Conservation (phyloP, 495 filamentous ascomycete genomes). For the Pyronema omphalodes region DNA sequence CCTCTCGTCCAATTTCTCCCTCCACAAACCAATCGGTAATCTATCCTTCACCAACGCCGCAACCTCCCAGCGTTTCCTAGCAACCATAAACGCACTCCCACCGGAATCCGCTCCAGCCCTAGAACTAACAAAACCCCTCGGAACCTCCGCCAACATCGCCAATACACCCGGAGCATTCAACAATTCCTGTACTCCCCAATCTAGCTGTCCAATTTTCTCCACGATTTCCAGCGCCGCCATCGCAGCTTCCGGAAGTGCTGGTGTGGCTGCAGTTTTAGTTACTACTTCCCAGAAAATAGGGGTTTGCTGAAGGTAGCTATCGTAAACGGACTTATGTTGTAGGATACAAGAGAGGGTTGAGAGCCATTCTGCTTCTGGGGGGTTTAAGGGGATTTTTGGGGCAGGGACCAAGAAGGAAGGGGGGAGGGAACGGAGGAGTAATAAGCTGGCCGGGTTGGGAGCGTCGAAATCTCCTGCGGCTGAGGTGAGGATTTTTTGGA, state of each 20-base stretch:
- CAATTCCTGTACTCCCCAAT: slow-evolving; percentile 15
- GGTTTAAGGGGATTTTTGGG: slow-evolving; percentile 11
- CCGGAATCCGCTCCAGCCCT: slow-evolving; percentile 15
- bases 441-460: slow-evolving; percentile 3
- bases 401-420: slow-evolving; percentile 1
- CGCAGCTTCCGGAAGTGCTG: slow-evolving; percentile 12
- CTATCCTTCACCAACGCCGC: slow-evolving; percentile 7
- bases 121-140: slow-evolving; percentile 7
- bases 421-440: slow-evolving; percentile 14
- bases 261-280: slow-evolving; percentile 7
- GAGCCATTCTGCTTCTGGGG: slow-evolving; percentile 13
- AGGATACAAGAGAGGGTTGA: slow-evolving; percentile 9
- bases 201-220: slow-evolving; percentile 5
- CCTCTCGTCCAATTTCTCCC: slow-evolving; percentile 11
- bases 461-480: neutral
- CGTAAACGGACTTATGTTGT: slow-evolving; percentile 8
- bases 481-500: neutral
- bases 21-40: slow-evolving; percentile 8
- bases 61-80: slow-evolving; percentile 13
- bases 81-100: slow-evolving; percentile 14
- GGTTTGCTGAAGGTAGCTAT: slow-evolving; percentile 6
- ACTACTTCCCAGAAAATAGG: slow-evolving; percentile 11
- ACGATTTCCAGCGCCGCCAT: slow-evolving; percentile 16
- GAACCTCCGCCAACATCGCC: slow-evolving; percentile 9
- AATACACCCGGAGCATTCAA: slow-evolving; percentile 13